A percentile compares a stretch with the other conserved stretches of the same genome.
Evolutionary conservation across 2,329 filamentous ascomycete genomes (phyloP).

Genomic region (Pyrenophora seminiperda): DNA sequence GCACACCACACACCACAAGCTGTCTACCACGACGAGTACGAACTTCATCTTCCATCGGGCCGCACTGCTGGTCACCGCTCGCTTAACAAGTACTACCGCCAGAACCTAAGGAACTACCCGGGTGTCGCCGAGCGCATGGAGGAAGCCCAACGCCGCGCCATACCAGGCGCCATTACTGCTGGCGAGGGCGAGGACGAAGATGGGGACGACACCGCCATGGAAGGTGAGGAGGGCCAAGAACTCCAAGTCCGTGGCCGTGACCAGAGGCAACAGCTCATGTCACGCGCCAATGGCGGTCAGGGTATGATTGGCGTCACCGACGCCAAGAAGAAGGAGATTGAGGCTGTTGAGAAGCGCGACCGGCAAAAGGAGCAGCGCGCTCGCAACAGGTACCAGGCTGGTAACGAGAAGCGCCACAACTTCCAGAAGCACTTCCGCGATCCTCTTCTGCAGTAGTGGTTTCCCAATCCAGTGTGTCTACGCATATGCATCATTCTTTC

Average conservation of each 20-base stretch:
- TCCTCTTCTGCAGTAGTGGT: conserved; percentile 56
- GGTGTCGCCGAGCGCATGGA: conserved; percentile 75
- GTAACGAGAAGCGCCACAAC: conserved; percentile 75
- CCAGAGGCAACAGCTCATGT: conserved; percentile 50
- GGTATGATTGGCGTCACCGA: conserved; percentile 80
- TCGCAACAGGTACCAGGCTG: conserved; percentile 65
- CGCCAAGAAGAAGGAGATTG: conserved; percentile 72
- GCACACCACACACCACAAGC: conserved; percentile 74
- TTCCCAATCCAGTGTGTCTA: neutral
- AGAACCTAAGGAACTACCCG: conserved; percentile 87
- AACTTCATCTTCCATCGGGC: conserved; percentile 89
- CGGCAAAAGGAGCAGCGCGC: conserved; percentile 67
- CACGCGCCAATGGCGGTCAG: conserved; percentile 71
- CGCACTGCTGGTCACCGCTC: conserved; percentile 89
- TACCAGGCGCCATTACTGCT: conserved; percentile 54
- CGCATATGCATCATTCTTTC: neutral
- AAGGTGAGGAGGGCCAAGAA: conserved; percentile 26
- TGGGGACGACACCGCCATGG: conserved; percentile 41
- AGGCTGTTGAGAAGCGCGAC: conserved; percentile 70
- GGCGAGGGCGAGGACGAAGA: conserved; percentile 52
- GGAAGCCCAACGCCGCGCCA: conserved; percentile 58
- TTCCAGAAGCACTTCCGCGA: conserved; percentile 76
- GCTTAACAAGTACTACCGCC: conserved; percentile 83
- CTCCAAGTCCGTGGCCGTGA: conserved; percentile 44
- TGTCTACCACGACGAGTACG: conserved; percentile 89